A percentile compares a stretch with the other conserved stretches of the same genome.
These are phyloP conservation scores for Punica granatum DNA, from an alignment of 345 rosid species.

Conservation along the genomic window DNA sequence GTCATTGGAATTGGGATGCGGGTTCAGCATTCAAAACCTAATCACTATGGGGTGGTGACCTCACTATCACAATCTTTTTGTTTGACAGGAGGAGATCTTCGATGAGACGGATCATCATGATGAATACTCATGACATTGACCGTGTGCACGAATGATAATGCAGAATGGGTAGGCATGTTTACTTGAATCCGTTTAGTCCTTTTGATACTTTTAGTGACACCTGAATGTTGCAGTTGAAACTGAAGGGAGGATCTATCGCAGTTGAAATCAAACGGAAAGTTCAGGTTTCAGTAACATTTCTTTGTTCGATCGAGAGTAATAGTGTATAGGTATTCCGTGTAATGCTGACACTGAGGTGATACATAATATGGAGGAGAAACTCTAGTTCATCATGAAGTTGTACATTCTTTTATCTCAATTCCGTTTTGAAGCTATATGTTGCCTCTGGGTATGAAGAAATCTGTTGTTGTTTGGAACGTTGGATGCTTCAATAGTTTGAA, in stretches of 20 bases:
- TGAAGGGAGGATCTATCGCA: background rate
- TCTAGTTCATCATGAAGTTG: no score
- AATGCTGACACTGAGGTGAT: background rate
- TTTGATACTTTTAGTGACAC: background rate
- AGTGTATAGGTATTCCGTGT: background rate
- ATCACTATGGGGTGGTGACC: background rate
- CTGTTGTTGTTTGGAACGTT: no score
- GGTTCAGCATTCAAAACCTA: background rate
- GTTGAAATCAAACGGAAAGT: background rate
- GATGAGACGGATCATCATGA: constrained; percentile 90
- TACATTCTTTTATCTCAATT: no score
- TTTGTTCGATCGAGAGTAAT: background rate
- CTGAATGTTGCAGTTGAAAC: background rate
- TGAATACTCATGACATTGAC: constrained; percentile 50
- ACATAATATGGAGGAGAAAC: no score
- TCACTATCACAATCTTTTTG: background rate
- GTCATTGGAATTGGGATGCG: background rate
- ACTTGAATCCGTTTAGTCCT: background rate
- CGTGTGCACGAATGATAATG: background rate
- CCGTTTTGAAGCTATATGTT: no score
- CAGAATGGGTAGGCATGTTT: background rate
- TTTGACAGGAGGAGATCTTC: constrained; percentile 79
- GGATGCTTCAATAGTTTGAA: no score
- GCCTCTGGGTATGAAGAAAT: no score
- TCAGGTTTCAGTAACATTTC: background rate